These are phyloP conservation scores for Chrysoporthe puriensis DNA, from an alignment of 2,329 filamentous ascomycete genomes.

Conservation along the genomic window DNA sequence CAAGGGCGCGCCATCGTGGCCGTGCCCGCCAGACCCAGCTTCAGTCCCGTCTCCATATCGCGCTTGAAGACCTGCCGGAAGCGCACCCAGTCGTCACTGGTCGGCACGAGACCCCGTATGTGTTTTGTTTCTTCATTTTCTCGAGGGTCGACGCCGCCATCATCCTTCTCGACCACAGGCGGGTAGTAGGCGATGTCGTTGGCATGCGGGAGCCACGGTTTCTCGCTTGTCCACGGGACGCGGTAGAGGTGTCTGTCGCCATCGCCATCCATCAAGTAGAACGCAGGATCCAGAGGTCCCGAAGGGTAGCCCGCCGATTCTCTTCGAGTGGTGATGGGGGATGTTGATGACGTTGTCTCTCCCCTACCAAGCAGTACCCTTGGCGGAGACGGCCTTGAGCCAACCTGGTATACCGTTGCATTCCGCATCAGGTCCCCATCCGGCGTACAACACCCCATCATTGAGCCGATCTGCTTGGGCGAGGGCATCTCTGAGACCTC, in stretches of 20 bases:
- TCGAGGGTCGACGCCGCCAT: slow-evolving; percentile 33
- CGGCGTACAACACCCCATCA: background rate
- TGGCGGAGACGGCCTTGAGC: slow-evolving; percentile 29
- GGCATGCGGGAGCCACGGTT: slow-evolving; percentile 46
- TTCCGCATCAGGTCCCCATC: slow-evolving; percentile 24
- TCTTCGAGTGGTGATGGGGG: background rate
- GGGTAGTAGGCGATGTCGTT: slow-evolving; percentile 46
- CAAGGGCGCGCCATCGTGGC: slow-evolving; percentile 1
- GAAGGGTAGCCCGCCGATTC: background rate
- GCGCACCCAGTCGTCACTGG: slow-evolving; percentile 45
- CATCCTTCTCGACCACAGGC: slow-evolving; percentile 38
- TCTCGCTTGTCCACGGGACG: slow-evolving; percentile 30
- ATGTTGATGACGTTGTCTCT: background rate
- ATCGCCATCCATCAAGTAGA: background rate
- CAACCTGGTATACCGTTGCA: slow-evolving; percentile 19
- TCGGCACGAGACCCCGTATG: slow-evolving; percentile 33
- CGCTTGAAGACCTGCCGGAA: slow-evolving; percentile 41
- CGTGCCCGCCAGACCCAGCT: slow-evolving; percentile 30
- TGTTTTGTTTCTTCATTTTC: slow-evolving; percentile 21
- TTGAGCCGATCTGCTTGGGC: slow-evolving; percentile 24
- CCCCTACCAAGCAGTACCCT: slow-evolving; percentile 16
- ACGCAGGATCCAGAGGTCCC: slow-evolving; percentile 8
- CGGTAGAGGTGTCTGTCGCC: slow-evolving; percentile 6
- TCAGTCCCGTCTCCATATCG: slow-evolving; percentile 36
- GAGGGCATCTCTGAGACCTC: slow-evolving; percentile 41